These are phyloP conservation scores for Apiotrichum gracile DNA, from an alignment of 1,284 basidiomycete species.

Conservation along the genomic window DNA sequence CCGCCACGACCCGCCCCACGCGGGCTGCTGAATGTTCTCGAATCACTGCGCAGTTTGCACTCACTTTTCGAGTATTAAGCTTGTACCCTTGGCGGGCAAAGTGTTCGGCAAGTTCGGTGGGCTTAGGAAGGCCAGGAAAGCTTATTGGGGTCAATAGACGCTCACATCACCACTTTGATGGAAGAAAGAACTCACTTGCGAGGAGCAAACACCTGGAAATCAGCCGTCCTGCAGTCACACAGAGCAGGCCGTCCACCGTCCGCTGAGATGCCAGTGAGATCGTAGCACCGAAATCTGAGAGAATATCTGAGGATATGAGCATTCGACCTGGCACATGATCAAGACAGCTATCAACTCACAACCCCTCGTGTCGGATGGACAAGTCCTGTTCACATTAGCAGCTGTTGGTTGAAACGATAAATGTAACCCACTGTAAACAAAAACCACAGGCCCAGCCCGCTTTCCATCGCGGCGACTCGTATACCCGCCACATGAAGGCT, in stretches of 20 bases:
- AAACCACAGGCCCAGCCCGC: slow-evolving; percentile 39
- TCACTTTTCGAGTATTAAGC: slow-evolving; percentile 43
- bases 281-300: slow-evolving; percentile 35
- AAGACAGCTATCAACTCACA: slow-evolving; percentile 14
- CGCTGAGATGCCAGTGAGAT: slow-evolving; percentile 23
- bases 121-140: slow-evolving; percentile 37
- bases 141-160: slow-evolving; percentile 12
- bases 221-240: slow-evolving; percentile 21
- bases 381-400: slow-evolving; percentile 27
- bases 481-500: slow-evolving; percentile 35
- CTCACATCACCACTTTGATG: neutral
- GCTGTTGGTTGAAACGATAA: neutral
- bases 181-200: slow-evolving; percentile 40
- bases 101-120: slow-evolving; percentile 38
- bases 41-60: no score
- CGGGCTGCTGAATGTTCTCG: no score
- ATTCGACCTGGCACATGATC: neutral
- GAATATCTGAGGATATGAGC: slow-evolving; percentile 19
- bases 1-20: no score
- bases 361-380: slow-evolving; percentile 37
- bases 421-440: slow-evolving; percentile 35
- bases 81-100: slow-evolving; percentile 43
- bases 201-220: slow-evolving; percentile 39
- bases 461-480: slow-evolving; percentile 29
- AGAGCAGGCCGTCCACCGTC: slow-evolving; percentile 19